These are phyloP conservation scores for Nitzschia putrida DNA, from an alignment of 108 stramenopile species.

Conservation along the genomic window DNA sequence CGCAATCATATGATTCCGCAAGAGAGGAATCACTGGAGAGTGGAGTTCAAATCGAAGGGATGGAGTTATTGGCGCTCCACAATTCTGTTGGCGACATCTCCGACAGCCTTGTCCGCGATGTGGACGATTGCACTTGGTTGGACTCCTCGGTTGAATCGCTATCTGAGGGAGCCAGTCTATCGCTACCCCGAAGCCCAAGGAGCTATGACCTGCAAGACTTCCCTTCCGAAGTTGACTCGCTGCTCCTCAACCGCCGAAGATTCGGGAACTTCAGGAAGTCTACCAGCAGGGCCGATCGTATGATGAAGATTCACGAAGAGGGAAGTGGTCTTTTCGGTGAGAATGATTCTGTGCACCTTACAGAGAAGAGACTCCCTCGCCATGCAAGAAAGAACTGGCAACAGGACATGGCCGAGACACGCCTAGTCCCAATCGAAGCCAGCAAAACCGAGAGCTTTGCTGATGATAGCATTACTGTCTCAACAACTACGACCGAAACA, in stretches of 20 bases:
- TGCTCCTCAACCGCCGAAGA: neutral
- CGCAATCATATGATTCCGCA: no score
- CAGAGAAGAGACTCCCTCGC: conserved; percentile 6
- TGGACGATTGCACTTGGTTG: neutral
- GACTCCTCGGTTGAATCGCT: neutral
- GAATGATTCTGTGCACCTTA: conserved; percentile 6
- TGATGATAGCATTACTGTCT: neutral
- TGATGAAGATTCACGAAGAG: neutral
- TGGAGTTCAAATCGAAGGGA: neutral
- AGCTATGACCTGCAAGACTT: neutral
- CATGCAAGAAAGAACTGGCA: neutral
- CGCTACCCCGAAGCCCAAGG: neutral
- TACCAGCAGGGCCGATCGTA: neutral
- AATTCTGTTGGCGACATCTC: neutral
- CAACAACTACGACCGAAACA: conserved; percentile 6
- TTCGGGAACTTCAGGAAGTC: neutral
- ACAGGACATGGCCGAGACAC: no score
- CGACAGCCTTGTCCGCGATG: neutral
- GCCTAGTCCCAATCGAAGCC: neutral
- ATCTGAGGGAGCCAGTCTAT: neutral
- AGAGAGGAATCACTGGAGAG: no score
- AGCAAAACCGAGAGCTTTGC: neutral
- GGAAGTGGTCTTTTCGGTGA: conserved; percentile 17
- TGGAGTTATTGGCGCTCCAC: neutral
- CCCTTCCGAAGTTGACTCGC: conserved; percentile 14